These are phyloP conservation scores for Isoetes engelmannii DNA, from an alignment of 83 land plant genomes.

Conservation along the genomic window DNA sequence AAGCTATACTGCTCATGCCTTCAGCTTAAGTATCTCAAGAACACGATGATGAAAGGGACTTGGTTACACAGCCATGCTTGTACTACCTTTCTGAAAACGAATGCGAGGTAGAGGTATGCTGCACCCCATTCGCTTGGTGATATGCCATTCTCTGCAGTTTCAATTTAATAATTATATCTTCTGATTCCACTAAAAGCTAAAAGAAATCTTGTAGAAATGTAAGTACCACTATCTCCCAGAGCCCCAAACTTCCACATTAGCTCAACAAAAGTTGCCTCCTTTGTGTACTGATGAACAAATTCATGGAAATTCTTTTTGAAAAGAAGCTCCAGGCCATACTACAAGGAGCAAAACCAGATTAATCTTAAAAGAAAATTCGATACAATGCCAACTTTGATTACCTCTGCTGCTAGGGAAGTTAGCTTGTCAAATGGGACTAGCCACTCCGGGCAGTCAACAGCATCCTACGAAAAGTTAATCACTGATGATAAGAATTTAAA, in stretches of 20 bases:
- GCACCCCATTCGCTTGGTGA: constrained; percentile 76
- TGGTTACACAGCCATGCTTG: no score
- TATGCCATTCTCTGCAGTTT: constrained; percentile 41
- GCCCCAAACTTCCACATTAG: constrained; percentile 79
- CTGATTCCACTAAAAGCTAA: background rate
- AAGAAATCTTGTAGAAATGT: background rate
- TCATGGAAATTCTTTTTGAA: constrained; percentile 59
- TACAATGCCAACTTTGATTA: constrained; percentile 4
- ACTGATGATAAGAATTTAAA: background rate
- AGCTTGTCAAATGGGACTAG: constrained; percentile 58
- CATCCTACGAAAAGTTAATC: constrained; percentile 47
- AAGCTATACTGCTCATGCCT: no score
- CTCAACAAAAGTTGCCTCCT: constrained; percentile 54
- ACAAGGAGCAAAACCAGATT: constrained; percentile 12
- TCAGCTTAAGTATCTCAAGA: no score
- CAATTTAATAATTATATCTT: background rate
- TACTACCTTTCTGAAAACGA: constrained; percentile 60
- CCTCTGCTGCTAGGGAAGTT: constrained; percentile 63
- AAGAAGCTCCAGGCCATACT: constrained; percentile 66
- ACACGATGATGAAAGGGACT: no score
- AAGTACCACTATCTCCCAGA: constrained; percentile 63
- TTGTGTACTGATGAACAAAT: constrained; percentile 59
- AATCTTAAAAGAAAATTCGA: background rate
- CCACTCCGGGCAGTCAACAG: constrained; percentile 87
- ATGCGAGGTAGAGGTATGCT: constrained; percentile 55